Evolutionary conservation across 2,329 filamentous ascomycete genomes (phyloP), one percentile per base, ranked within the genome.

Genomic region (Fusarium fracticaudum): DNA sequence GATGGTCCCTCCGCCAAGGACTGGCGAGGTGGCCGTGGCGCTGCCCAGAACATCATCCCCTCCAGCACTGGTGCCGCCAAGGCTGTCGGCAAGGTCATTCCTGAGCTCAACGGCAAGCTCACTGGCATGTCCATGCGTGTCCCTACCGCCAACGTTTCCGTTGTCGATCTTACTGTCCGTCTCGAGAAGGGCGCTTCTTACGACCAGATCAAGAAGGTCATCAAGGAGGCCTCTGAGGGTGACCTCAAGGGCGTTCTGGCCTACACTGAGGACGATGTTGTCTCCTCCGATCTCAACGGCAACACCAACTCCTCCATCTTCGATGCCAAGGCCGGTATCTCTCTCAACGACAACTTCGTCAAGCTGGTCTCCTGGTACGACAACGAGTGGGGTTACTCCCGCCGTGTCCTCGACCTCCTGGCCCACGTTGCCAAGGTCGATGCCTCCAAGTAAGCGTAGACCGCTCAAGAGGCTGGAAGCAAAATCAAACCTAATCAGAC

Each of bases 41-140:
- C 96, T 88, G 96, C 96, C 83, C 94, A 97, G 91, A 98, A 99
- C 93, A 98, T 98, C 91, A 98, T 99, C 84, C 96, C 96, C 87
- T 94, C 92, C 90, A 97, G 94, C 91, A 99, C 96, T 78, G 96
- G 96, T 92, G 96, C 96, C 86, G 96, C 96, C 85, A 99, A 99
- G 94, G 96, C 96, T 84, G 96, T 99, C 88, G 96, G 96, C 89
- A 99, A 99, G 93, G 96, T 98, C 89, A 98, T 98, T 83, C 96
- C 96, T 80, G 88, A 91, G 80, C 92, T 99, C 79, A 98, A 98
- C 89, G 96, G 96, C 91, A 99, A 99, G 93, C 94, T 98, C 79
- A 99, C 96, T 78, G 96, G 96, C 89, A 98, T 99, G 96, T 91
- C 96, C 82, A 96, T 99, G 93, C 96, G 96, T 93, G 96, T 99